Evolutionary conservation across 73 alveolate genomes (phyloP), one percentile per base, ranked within the genome.

Genomic region (Stentor coeruleus): DNA sequence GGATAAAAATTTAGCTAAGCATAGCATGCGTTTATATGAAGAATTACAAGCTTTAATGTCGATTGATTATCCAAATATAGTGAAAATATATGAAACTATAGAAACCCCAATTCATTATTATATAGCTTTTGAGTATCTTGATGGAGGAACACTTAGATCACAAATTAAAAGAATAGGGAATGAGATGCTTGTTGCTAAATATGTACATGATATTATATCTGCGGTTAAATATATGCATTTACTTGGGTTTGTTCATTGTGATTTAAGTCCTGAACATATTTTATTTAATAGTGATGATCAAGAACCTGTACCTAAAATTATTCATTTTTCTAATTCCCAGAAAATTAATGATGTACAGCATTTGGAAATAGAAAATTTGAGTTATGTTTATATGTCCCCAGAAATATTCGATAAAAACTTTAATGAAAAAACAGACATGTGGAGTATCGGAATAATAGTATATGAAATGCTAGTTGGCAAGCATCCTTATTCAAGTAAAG

Each of bases 371-470:
- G 15, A 20, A 57, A 57, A 20, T 57, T 57, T 20, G 73, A 57
- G 15, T 26, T 82, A 79, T 60, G n/a, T n/a, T n/a, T 90, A 89
- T 76, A 90, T 90, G 88, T 91, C 96, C 37, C 96, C 96, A 3
- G 98, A 90, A 80, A 87, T 92, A 38, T 59, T 92, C n/a, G 72
- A 86, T 35, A 60, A 74, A 57, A 77, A 90, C 20, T 92, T 83
- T 75, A 85, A 92, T 82, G 92, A 82, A 79, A 88, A 83, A 87
- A 20, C 35, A 1, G 73, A 57, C 28, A 20, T 57, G 73, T 57
- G 73, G 28, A 57, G 73, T 2, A 31, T 31, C 15, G 73, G 73
- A 0, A 31, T 57, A 20, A 57, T 57, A 20, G 15, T 57, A 31
- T 31, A 57, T 57, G 28, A 20, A 20, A 57, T 57, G 73, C 73